Evolutionary conservation across 768 basidiomycete species (phyloP), one percentile per base, ranked within the genome.

Genomic region (Lentinula boryana): DNA sequence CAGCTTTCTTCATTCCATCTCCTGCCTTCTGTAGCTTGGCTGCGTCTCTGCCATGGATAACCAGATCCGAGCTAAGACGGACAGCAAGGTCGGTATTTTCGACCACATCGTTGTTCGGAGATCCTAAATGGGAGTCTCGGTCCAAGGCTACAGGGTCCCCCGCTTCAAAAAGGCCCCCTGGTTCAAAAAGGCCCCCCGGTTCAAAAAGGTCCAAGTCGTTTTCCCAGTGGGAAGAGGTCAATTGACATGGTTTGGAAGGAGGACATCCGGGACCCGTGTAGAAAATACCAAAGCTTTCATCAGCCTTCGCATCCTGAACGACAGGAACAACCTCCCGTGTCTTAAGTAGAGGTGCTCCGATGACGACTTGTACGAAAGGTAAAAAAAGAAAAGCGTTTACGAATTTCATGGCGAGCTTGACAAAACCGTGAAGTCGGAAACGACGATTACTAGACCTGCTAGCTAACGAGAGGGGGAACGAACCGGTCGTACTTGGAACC

Each of bases 361-460:
- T 40, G 53, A 38, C 53, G 16, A 54, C 2, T 10, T 0, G 13
- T 15, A 18, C 53, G 1, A 23, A 12, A 21, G n/a, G 8, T 21
- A 16, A 56, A 13, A 31, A 38, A 13, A 41, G 40, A 56, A 56
- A 27, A 56, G 1, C 5, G 27, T 18, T 13, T 43, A 32, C 27
- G 55, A 38, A 16, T 27, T 56, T 56, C 55, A 56, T 56, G 8
- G 33, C 12, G 53, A 54, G 36, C 36, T 36, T 40, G 53, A 38
- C 18, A 13, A 38, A 36, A 31, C 51, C 53, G 53, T 9, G 21
- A 21, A 38, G 12, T n/a, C 35, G 32, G 10, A 18, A 5, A 21
- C n/a, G 35, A 33, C 33, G 38, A 38, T 38, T 46, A 12, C 55
- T 56, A 56, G 55, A 44, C 55, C 55, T 56, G 55, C 55, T 56